Evolutionary conservation across 2,329 filamentous ascomycete genomes (phyloP).

Genomic region (Colletotrichum eleusines): DNA sequence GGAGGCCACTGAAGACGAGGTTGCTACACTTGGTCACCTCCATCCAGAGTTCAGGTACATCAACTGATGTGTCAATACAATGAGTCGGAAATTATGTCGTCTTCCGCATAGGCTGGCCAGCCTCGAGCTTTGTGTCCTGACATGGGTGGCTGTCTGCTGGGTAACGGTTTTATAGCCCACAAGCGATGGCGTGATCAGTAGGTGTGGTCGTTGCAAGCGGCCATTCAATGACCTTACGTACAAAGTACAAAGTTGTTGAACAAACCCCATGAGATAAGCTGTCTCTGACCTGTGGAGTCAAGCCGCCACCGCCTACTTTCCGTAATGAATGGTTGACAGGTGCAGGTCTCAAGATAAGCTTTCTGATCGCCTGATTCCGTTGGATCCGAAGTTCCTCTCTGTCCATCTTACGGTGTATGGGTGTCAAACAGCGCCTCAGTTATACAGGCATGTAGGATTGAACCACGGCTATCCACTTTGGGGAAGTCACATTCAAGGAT

Average conservation of each 20-base stretch:
- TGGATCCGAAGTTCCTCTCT: not conserved
- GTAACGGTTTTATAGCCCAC: not conserved
- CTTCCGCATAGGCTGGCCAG: not conserved
- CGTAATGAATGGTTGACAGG: not conserved
- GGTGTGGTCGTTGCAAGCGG: not conserved
- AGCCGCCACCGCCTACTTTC: not conserved
- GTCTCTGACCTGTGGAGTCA: not conserved
- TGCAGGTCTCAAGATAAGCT: not conserved
- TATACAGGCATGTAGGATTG: not conserved
- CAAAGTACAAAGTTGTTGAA: not conserved
- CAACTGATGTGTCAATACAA: slow-evolving; percentile 37
- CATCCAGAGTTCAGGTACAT: slow-evolving; percentile 47
- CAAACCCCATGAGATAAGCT: not conserved
- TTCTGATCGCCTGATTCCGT: not conserved
- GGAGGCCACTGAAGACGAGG: slow-evolving; percentile 36
- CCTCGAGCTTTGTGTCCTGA: not conserved
- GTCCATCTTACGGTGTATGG: not conserved
- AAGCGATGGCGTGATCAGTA: not conserved
- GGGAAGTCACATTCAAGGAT: not conserved
- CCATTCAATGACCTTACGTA: not conserved
- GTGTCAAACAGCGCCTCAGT: not conserved
- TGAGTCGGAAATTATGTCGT: not conserved
- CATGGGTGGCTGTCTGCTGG: not conserved
- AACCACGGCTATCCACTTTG: too few relatives aligned
- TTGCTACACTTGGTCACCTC: slow-evolving; percentile 45